A percentile compares a stretch with the other conserved stretches of the same genome.
These are phyloP conservation scores for Aspergillus pseudoterreus DNA, from an alignment of 2,329 filamentous ascomycete genomes.

Conservation along the genomic window DNA sequence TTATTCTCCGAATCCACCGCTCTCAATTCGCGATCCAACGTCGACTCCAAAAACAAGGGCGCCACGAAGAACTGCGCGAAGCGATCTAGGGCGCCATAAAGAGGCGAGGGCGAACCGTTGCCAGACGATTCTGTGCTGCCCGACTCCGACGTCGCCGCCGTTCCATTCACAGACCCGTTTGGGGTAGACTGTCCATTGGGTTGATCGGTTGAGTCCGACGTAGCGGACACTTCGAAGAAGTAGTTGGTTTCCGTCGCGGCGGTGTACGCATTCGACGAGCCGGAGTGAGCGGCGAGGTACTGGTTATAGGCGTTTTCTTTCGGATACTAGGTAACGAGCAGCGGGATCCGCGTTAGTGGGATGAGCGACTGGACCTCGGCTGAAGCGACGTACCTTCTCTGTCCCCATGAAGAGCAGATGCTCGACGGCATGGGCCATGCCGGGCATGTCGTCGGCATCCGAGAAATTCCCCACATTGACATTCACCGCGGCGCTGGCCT, in stretches of 20 bases:
- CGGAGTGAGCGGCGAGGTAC: slow-evolving; percentile 85
- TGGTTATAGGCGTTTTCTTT: slow-evolving; percentile 93
- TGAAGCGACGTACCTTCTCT: slow-evolving; percentile 63
- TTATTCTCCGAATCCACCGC: slow-evolving; percentile 96
- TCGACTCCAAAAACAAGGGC: slow-evolving; percentile 79
- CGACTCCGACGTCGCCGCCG: slow-evolving; percentile 8
- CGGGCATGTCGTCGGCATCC: slow-evolving; percentile 84
- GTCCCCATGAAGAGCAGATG: slow-evolving; percentile 98
- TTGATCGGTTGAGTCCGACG: slow-evolving; percentile 49
- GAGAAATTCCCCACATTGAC: slow-evolving; percentile 96
- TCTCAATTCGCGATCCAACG: slow-evolving; percentile 78
- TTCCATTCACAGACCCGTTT: slow-evolving; percentile 24
- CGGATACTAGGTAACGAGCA: slow-evolving; percentile 60
- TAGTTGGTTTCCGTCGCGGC: slow-evolving; percentile 93
- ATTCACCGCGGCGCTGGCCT: slow-evolving; percentile 91
- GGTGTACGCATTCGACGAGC: slow-evolving; percentile 92
- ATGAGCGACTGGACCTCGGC: background rate
- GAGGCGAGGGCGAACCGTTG: slow-evolving; percentile 46
- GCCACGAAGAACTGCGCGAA: slow-evolving; percentile 93
- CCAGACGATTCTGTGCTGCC: slow-evolving; percentile 17
- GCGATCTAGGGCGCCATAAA: slow-evolving; percentile 80
- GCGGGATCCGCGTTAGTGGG: too few species aligned
- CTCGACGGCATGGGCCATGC: slow-evolving; percentile 94
- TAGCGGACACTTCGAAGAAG: slow-evolving; percentile 91
- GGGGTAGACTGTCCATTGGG: slow-evolving; percentile 24